A percentile compares a stretch with the other conserved stretches of the same genome.
Conservation (phyloP, 345 rosid genomes). For the Eucalyptus albens region DNA sequence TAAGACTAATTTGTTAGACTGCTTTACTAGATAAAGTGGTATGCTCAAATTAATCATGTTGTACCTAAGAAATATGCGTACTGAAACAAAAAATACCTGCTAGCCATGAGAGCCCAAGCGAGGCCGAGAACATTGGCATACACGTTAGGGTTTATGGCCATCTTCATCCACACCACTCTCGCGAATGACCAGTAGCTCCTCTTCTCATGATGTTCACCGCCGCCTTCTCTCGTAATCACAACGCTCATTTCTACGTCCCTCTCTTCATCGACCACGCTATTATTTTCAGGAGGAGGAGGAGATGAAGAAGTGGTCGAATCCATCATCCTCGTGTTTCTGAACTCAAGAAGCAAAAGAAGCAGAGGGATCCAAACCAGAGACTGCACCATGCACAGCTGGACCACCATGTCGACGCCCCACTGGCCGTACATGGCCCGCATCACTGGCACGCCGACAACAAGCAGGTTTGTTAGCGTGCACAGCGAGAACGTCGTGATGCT, state of each 20-base stretch:
- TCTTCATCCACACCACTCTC: constrained; percentile 24
- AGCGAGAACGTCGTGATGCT: constrained; percentile 78
- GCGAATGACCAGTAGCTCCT: constrained; percentile 24
- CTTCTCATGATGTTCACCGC: neutral
- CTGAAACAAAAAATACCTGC: constrained; percentile 4
- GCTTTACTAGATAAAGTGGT: neutral
- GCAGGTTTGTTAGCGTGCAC: constrained; percentile 56
- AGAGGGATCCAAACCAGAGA: constrained; percentile 69
- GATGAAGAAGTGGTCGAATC: neutral
- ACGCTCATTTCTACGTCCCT: neutral
- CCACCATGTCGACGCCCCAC: constrained; percentile 60
- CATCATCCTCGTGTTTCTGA: constrained; percentile 16
- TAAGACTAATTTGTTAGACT: neutral
- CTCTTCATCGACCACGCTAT: neutral
- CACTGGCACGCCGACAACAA: constrained; percentile 77
- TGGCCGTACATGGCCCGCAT: constrained; percentile 73
- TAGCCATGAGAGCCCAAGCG: constrained; percentile 27
- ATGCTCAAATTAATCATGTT: neutral
- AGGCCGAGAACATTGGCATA: constrained; percentile 25
- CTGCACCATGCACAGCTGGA: constrained; percentile 67
- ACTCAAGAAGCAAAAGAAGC: constrained; percentile 55
- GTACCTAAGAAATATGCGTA: neutral
- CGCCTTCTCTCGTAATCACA: neutral
- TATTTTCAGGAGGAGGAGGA: neutral
- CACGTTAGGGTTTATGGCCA: constrained; percentile 31